Base-by-base conservation (phyloP, 352 stramenopile genomes). In the Phytopythium oedochilum region DNA sequence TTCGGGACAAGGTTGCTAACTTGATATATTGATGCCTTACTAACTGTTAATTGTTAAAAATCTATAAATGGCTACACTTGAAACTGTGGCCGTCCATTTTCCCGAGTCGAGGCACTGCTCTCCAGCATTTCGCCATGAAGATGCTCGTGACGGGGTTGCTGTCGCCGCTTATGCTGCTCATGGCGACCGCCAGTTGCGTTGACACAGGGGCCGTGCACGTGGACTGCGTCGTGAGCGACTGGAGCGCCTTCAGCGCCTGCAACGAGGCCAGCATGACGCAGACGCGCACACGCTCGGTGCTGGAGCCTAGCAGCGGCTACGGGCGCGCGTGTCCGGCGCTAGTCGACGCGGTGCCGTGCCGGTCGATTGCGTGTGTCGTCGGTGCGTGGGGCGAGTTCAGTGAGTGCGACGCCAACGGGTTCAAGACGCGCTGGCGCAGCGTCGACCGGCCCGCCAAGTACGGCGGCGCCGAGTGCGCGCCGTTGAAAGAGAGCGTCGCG, bases 231-330 rank as follows among this genome's bases (percentile, higher is more conserved):
- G 54, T 67, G 59, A 63, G 57, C 11, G 54, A 60, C 17, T 70
- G 63, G 59, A 66, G 59, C 45, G 44, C 56, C 47, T 66, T 55
- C 39, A 56, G 57, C 38, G 55, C 25, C 18, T 66, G 63, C 23
- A 59, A 70, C 44, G 58, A 64, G 34, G 14, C 35, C 51, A 66
- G 53, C 48, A 59, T 66, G 58, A 70, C 58, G 51, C 59, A 63
- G 50, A 63, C 53, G 12, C 62, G 66, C n/a, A 63, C 59, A 3
- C 49, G 69, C 0, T 52, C 50, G 38, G 45, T 78, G 14, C 44
- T 73, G 42, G 43, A 26, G 18, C 23, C 66, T 5, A 23, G 47
- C 0, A 44, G 59, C 28, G 69, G 59, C 2, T 67, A 55, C 32
- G 65, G 60, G 3, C 53, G 49, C n/a, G 29, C 51, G 9, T 78